Base-by-base conservation (phyloP, 306 rosid species). In the Dryas drummondii region DNA sequence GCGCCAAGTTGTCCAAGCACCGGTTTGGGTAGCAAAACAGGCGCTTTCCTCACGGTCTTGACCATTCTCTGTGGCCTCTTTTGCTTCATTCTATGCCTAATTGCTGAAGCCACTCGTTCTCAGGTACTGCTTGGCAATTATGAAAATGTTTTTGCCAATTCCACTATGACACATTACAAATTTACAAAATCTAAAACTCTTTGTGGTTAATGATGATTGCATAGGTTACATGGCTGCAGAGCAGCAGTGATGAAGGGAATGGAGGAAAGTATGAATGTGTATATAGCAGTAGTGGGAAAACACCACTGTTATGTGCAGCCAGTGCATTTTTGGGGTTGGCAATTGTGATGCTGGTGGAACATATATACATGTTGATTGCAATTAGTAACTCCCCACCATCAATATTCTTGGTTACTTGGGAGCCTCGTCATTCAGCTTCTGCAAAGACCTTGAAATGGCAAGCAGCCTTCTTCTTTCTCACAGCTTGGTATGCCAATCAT, bases 31-130 rank as follows among this genome's bases (percentile, higher is more conserved):
- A 90, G 93, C 87, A 96, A 92, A 85, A 78, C 88, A 5, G 96
- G 96, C 19, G 87, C 83, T 15, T 77, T 83, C 63, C 78, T 90
- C 26, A 82, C 86, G 70, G 81, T 89, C 48, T 77, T 89, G 26
- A 89, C 98, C 58, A 82, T 92, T 54, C 85, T 96, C 12, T 80
- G 81, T 22, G 99, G 99, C 76, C 85, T 92, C 42, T 50, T 80
- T 1, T 92, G 93, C 81, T 92, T 96, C 96, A 59, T 91, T 79
- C 85, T 96, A 2, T 96, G 97, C 61, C 93, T 92, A 76, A 61
- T 92, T 45, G 93, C 99, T 6, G 99, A 96, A 83, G 88, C 93
- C 73, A 89, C 96, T 2, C 99, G 98, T 75, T 96, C 99, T 7
- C 86, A 84, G 97, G 99, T 92, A 82, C 73, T 7, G 27, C 3